Evolutionary conservation across 1,139 yeast genomes (phyloP).

Genomic region (Hansenula sp.): DNA sequence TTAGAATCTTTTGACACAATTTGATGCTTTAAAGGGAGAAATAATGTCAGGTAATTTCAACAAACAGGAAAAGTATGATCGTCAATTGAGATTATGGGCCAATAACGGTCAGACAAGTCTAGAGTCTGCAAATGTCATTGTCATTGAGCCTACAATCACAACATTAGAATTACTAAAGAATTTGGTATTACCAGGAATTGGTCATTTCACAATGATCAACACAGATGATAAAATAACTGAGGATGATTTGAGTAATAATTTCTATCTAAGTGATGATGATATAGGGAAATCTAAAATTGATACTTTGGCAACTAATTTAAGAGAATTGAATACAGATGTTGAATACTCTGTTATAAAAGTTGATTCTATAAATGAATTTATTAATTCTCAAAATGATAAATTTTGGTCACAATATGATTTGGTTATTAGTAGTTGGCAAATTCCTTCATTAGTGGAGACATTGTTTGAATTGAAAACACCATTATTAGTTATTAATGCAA

Average conservation of each 20-base stretch:
- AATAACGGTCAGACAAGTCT: conserved; percentile 65
- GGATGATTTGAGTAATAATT: conserved; percentile 51
- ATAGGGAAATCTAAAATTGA: conserved; percentile 40
- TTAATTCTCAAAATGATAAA: conserved; percentile 16
- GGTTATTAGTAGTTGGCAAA: conserved; percentile 36
- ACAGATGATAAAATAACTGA: conserved; percentile 31
- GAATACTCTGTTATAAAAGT: conserved; percentile 16
- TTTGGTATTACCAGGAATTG: conserved; percentile 75
- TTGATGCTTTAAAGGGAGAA: too few relatives aligned
- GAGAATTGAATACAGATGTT: conserved; percentile 61
- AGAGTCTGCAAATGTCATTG: conserved; percentile 53
- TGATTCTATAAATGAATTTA: conserved; percentile 22
- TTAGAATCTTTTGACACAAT: not conserved
- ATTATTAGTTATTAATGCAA: conserved; percentile 43
- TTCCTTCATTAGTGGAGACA: conserved; percentile 27
- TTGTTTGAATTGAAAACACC: conserved; percentile 50
- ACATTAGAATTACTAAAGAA: conserved; percentile 76
- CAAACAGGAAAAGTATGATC: conserved; percentile 54
- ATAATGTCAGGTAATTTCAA: too few relatives aligned
- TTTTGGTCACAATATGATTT: conserved; percentile 52
- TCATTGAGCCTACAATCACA: conserved; percentile 55
- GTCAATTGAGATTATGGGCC: conserved; percentile 91
- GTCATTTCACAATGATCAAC: conserved; percentile 60
- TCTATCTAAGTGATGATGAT: conserved; percentile 49
- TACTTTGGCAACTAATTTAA: conserved; percentile 37